Base-by-base conservation (phyloP, 495 filamentous ascomycete species). In the Chaetomium cochliodes region DNA sequence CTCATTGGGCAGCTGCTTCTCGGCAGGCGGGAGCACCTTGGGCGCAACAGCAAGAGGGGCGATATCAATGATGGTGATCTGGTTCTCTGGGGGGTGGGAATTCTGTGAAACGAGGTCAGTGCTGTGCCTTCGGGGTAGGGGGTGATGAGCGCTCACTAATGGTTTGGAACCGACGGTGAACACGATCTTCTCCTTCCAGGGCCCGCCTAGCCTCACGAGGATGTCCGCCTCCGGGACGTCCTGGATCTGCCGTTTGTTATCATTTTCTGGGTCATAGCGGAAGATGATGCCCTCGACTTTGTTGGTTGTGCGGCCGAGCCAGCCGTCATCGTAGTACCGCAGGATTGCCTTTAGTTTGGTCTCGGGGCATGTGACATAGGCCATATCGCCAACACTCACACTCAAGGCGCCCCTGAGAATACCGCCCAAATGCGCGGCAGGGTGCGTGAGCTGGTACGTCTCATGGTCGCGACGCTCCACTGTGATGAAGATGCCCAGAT, bases 371-470 rank as follows among this genome's bases (percentile, higher is more conserved):
- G 88, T 91, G 51, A 97, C 78, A 72, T 90, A 96, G 69, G 90
- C 93, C 65, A 85, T 83, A 68, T 98, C 94, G 23, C 92, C 86
- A 13, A 98, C 94, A 25, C 87, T 92, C 50, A 98, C 87, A 63
- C 87, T 88, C 28, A 98, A 80, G 20, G 88, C 78, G 62, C 94
- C 94, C 67, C 92, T 84, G 46, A 98, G 75, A 25, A 98, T 79
- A 23, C 94, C 94, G 23, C 93, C 92, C 1, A 98, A 84, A 71
- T 96, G 90, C n/a, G 93, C 94, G 23, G 89, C 86, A 6, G 94
- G 94, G 77, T 98, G 94, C 13, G 90, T 98, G 58, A 98, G 81
- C 73, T 96, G 92, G 70, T 98, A 98, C 67, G 92, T 87, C 74
- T 98, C 94, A 73, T 93, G 84, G 68, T 90, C 84, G 16, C 91